Conservation (phyloP, 2,329 filamentous ascomycete species). For the Trichoderma semiorbis region DNA sequence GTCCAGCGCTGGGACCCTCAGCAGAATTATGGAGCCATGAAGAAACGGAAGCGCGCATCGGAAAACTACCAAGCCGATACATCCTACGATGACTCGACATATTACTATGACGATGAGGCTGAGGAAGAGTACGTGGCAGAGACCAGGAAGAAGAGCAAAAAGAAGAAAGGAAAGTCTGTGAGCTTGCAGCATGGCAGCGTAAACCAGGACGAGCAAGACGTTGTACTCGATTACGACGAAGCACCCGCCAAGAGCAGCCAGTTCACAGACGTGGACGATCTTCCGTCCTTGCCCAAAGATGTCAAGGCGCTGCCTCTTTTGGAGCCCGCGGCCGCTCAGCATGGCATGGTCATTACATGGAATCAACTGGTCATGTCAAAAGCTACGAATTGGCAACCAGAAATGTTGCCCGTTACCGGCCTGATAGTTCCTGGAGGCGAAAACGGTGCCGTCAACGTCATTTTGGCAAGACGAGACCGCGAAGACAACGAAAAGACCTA, state of each 20-base stretch:
- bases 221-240: slow-evolving; percentile 43
- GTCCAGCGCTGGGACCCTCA: slow-evolving; percentile 83
- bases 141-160: slow-evolving; percentile 33
- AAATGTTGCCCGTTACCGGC: slow-evolving; percentile 62
- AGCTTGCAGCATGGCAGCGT: slow-evolving; percentile 18
- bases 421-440: slow-evolving; percentile 56
- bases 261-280: slow-evolving; percentile 53
- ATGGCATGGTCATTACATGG: slow-evolving; percentile 67
- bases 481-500: slow-evolving; percentile 55
- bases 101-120: slow-evolving; percentile 34
- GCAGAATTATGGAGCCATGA: slow-evolving; percentile 48
- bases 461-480: slow-evolving; percentile 67
- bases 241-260: slow-evolving; percentile 38
- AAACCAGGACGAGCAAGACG: slow-evolving; percentile 24
- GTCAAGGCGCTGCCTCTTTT: slow-evolving; percentile 51
- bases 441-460: slow-evolving; percentile 52
- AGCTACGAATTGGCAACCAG: slow-evolving; percentile 63
- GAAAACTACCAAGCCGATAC: slow-evolving; percentile 31
- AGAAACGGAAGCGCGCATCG: slow-evolving; percentile 49
- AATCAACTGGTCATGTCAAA: slow-evolving; percentile 60
- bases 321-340: slow-evolving; percentile 43
- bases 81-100: slow-evolving; percentile 29
- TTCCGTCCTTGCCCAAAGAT: slow-evolving; percentile 60
- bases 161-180: slow-evolving; percentile 38
- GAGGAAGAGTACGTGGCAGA: slow-evolving; percentile 27